Base-by-base conservation (phyloP, 768 basidiomycete species). In the Leccinum aurantiacum region DNA sequence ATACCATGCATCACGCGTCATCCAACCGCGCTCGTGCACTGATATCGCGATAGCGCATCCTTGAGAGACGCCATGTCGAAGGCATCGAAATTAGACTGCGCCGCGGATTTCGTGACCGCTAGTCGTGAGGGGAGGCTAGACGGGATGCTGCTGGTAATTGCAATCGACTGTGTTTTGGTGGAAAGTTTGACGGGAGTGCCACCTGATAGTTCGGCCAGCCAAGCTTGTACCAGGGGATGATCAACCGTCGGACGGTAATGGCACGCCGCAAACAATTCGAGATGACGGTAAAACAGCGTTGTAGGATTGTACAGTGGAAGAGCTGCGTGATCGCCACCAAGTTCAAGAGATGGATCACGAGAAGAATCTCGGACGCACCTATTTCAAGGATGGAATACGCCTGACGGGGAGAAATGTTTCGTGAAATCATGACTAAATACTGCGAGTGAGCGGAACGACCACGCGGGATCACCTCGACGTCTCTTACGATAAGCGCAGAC, bases 251-350 rank as follows among this genome's bases (percentile, higher is more conserved):
- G 82, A 11, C 63, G 55, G 62, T 69, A 76, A 8, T 70, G 67
- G 64, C 80, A 83, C 1, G 77, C 75, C 19, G 75, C 71, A 58
- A 82, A 84, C 15, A 81, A 48, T 53, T 82, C 78, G 4, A 86
- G 75, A 52, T 80, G 78, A 3, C 75, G 77, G 19, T 70, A 77
- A 67, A 86, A 84, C 53, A 72, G 71, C 29, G 68, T 61, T 0
- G 84, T 82, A 14, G 79, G 76, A 60, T 81, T 79, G 69, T 84
- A 86, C 3, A 86, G 74, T 5, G 85, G 84, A 9, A 86, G 75
- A 9, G 77, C 84, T 83, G 57, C 13, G 9, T 1, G 15, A 47
- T 31, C 24, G 24, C 5, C 41, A 46, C 19, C 44, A 46, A 19
- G 6, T 48, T 69, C 48, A 50, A 22, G 14, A 46, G 17, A 60